A percentile compares a stretch with the other conserved stretches of the same genome.
Conservation (phyloP, 2,329 filamentous ascomycete genomes). For the Penicillium palitans region DNA sequence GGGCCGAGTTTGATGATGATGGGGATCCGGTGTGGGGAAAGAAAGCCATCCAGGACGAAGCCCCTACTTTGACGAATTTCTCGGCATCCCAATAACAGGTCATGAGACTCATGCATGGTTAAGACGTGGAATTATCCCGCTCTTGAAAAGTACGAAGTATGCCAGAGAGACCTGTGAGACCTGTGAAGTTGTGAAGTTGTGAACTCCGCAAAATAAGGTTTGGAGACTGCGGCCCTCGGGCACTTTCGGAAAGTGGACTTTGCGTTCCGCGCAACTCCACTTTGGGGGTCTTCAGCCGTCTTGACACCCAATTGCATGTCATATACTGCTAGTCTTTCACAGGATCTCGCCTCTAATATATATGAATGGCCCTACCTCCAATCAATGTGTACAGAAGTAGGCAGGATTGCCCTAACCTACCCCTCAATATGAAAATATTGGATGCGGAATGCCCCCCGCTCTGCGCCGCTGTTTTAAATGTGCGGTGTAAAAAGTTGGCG, state of each 20-base stretch:
- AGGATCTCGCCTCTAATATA: background rate
- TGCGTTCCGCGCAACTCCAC: background rate
- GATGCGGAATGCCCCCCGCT: background rate
- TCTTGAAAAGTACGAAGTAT: background rate
- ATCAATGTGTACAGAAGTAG: background rate
- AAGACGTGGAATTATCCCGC: background rate
- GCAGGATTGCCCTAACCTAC: background rate
- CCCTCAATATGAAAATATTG: background rate
- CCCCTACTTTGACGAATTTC: constrained; percentile 31
- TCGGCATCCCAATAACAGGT: constrained; percentile 23
- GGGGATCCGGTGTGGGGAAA: constrained; percentile 69
- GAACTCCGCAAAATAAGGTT: background rate
- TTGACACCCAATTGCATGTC: background rate
- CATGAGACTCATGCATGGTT: background rate
- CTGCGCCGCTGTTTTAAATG: background rate
- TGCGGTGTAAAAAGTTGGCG: background rate
- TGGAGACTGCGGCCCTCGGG: background rate
- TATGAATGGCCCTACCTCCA: background rate
- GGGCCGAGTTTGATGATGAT: constrained; percentile 84
- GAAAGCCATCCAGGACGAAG: constrained; percentile 17
- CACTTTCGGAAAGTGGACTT: background rate
- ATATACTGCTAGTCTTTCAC: background rate
- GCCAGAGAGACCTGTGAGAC: too few species aligned
- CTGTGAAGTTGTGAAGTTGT: too few species aligned
- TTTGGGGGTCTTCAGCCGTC: background rate